Base-by-base conservation (phyloP, 306 rosid species). In the Quillaja saponaria region DNA sequence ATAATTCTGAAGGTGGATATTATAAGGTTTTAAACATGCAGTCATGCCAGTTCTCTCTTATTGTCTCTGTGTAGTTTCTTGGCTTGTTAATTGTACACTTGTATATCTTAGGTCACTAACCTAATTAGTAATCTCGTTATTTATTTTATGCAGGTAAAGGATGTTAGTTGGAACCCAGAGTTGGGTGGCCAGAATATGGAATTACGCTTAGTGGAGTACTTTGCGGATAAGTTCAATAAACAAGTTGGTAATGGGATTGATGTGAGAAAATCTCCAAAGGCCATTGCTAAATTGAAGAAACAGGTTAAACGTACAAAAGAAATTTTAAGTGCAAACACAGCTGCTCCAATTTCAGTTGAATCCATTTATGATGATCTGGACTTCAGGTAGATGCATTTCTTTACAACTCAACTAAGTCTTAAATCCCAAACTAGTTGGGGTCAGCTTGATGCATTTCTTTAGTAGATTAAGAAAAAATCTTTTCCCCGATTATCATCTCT, bases 291-390 rank as follows among this genome's bases (percentile, higher is more conserved):
- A 67, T 76, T 92, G 78, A 92, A 89, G 94, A 92, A 92, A 66
- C 96, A 92, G 82, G 99, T 92, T 55, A 92, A 92, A 55, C 83
- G 99, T 33, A 88, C 96, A 45, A 92, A 92, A 76, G 99, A 92
- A 85, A 92, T 92, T 72, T 86, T 92, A 21, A 92, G 99, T 37
- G 99, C 99, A 34, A 92, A 92, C 76, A 89, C 96, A 1, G 78
- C 68, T 10, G 99, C 99, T 54, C 99, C 96, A 61, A 89, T 92
- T 72, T 89, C 99, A 20, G 96, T 92, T 70, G 99, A 92, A 77
- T 92, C 99, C 8, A 85, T 92, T 58, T 85, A 81, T 63, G 85
- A 78, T 68, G 99, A 92, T 49, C 73, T 75, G 41, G 99, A 92
- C 58, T 92, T 92, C 84, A 86, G 99, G 99, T 88, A 18, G 33